Evolutionary conservation across 108 stramenopile genomes (phyloP).

Genomic region (Stephanodiscus minutulus): DNA sequence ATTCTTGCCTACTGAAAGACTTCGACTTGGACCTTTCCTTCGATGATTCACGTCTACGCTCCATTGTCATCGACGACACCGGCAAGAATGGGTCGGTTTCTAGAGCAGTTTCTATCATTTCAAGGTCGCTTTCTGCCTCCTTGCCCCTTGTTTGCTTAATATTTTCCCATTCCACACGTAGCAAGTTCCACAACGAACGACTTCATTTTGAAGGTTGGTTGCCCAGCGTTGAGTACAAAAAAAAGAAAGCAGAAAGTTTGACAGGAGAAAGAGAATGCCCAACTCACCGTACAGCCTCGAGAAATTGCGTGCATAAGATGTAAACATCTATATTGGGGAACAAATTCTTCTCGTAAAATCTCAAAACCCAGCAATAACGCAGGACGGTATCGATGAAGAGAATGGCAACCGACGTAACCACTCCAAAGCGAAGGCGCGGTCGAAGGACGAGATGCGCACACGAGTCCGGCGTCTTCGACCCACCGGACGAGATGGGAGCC

Average conservation of each 20-base stretch:
- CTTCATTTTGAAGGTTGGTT: slow-evolving; percentile 17
- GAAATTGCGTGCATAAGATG: slow-evolving; percentile 77
- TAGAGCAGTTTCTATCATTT: slow-evolving; percentile 18
- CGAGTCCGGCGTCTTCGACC: slow-evolving; percentile 23
- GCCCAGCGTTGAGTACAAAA: background rate
- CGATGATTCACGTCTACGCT: background rate
- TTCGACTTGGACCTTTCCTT: background rate
- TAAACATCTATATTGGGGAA: slow-evolving; percentile 73
- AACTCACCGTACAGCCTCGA: slow-evolving; percentile 58
- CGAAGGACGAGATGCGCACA: slow-evolving; percentile 66
- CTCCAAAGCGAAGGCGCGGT: slow-evolving; percentile 76
- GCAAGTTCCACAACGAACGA: slow-evolving; percentile 83
- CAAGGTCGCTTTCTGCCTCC: slow-evolving; percentile 22
- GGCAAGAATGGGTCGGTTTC: slow-evolving; percentile 39
- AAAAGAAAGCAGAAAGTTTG: background rate
- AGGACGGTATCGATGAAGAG: slow-evolving; percentile 64
- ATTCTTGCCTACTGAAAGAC: no score
- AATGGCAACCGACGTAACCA: slow-evolving; percentile 59
- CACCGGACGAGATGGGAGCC: background rate
- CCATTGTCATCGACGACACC: slow-evolving; percentile 27
- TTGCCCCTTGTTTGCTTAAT: slow-evolving; percentile 69
- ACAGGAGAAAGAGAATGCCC: background rate
- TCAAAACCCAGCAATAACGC: slow-evolving; percentile 72
- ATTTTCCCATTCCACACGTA: slow-evolving; percentile 91
- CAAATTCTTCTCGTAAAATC: slow-evolving; percentile 55